Evolutionary conservation across 306 rosid species (phyloP), one percentile per base, ranked within the genome.

Genomic region (Comarum palustre): DNA sequence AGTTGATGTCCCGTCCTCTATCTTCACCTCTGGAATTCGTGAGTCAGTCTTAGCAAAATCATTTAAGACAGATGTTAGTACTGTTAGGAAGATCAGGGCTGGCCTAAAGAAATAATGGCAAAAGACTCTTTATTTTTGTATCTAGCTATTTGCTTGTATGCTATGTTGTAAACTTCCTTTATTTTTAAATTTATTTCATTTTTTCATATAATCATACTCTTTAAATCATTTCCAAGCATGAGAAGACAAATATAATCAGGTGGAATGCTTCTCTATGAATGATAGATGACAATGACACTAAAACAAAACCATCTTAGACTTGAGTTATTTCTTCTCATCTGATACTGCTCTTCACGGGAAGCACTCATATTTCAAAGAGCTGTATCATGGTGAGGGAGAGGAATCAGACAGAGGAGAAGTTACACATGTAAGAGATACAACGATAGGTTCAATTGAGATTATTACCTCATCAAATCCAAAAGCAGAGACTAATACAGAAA

Each of bases 11-110:
- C 77, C 66, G 1, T 8, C 15, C 12, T 25, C 81, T 5, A 3
- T 80, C 16, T 81, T 81, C 58, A 25, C 48, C 19, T 38, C 79
- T 2, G 79, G 74, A 13, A 75, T 84, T 48, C 74, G 78, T 48
- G 68, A 71, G 2, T 68, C 2, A 0, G 52, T 75, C 41, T 75
- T 84, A 2, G 78, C 78, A n/a, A 72, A 43, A 52, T 69, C 83
- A 16, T 84, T 84, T 24, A 72, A 72, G 52, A 72, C 52, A 38
- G 79, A 75, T 32, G 42, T 59, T 57, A 32, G 22, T 65, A 75
- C 79, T 1, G 59, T 78, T 15, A 63, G 69, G 72, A 78, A 74
- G 63, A 71, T 81, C 15, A 71, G 66, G 66, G 66, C 66, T 31
- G 66, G 66, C 66, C 2, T 60, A 19, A 29, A 60, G 1, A 60